Percentiles rank a stretch among this genome's conserved stretches.
Evolutionary conservation across 2,329 filamentous ascomycete species (phyloP).

Genomic region (Alternaria brassicae): DNA sequence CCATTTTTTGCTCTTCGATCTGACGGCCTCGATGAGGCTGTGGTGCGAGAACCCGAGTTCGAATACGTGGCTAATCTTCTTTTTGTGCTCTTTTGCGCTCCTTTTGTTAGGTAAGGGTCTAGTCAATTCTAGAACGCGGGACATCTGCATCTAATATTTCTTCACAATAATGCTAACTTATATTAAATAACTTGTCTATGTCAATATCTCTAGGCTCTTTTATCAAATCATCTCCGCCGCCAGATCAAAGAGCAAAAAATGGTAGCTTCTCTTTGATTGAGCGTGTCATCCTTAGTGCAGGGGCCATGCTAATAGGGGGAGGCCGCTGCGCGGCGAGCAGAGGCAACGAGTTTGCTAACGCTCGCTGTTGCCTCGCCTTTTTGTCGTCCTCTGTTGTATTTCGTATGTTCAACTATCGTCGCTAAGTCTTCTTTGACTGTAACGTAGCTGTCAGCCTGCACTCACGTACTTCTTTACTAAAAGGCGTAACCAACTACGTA

Average conservation of each 20-base stretch:
- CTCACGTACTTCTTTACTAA: too few relatives aligned
- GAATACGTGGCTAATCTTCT: not conserved
- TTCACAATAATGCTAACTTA: not conserved
- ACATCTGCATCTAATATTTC: not conserved
- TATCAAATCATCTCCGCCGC: not conserved
- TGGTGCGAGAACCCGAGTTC: not conserved
- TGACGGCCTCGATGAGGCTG: not conserved
- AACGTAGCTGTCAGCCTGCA: too few relatives aligned
- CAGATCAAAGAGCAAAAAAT: slow-evolving; percentile 29
- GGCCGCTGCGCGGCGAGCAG: too few relatives aligned
- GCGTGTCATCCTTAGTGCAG: slow-evolving; percentile 90
- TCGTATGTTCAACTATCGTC: too few relatives aligned
- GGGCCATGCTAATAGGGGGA: slow-evolving; percentile 55
- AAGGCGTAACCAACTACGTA: too few relatives aligned
- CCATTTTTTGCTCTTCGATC: slow-evolving; percentile 37
- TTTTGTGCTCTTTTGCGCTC: not conserved
- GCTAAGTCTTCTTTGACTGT: too few relatives aligned
- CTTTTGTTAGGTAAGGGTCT: not conserved
- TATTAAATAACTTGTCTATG: not conserved
- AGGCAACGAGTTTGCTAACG: too few relatives aligned
- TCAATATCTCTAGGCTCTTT: not conserved
- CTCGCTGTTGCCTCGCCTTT: too few relatives aligned
- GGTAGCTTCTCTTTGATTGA: slow-evolving; percentile 47
- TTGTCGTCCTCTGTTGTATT: too few relatives aligned
- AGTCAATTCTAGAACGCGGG: not conserved